Evolutionary conservation across 768 basidiomycete species (phyloP).

Genomic region (Leccinum fibrillosum): DNA sequence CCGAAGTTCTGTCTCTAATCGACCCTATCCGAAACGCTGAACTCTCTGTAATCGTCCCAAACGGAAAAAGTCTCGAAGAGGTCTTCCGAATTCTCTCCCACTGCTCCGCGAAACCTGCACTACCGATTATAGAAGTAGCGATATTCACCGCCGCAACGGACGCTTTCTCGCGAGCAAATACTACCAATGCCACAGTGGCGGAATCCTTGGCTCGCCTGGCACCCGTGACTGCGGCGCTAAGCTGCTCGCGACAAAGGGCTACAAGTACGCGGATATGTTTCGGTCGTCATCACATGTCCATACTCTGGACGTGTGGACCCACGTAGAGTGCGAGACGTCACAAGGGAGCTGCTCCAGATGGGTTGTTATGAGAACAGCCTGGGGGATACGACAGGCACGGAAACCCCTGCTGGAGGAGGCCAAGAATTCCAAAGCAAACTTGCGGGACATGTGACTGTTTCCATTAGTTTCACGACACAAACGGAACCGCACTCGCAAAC

Average conservation of each 20-base stretch:
- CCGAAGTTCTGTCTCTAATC: conserved; percentile 64
- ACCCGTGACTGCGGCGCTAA: too few species aligned
- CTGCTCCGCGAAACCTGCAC: conserved; percentile 30
- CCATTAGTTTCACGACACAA: conserved; percentile 84
- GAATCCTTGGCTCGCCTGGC: too few species aligned
- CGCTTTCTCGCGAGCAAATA: conserved; percentile 24
- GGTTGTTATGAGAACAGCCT: too few species aligned
- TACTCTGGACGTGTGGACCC: too few species aligned
- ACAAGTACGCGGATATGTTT: too few species aligned
- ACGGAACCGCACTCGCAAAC: conserved; percentile 78
- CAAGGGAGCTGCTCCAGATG: too few species aligned
- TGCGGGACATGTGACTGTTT: conserved; percentile 54
- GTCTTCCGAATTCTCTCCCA: conserved; percentile 62
- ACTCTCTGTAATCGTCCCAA: conserved; percentile 81
- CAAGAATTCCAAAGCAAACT: conserved; percentile 57
- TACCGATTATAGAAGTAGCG: conserved; percentile 77
- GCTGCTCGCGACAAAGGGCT: too few species aligned
- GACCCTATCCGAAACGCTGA: conserved; percentile 51
- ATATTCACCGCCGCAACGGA: conserved; percentile 74
- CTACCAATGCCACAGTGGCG: too few species aligned
- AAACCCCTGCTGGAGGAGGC: conserved; percentile 50
- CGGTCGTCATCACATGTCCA: too few species aligned
- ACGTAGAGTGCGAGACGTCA: too few species aligned
- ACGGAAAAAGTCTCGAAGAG: conserved; percentile 72
- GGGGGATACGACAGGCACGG: too few species aligned